These are phyloP conservation scores for Coelastrella sp. DNA, from an alignment of 139 green algal genomes.

Conservation along the genomic window DNA sequence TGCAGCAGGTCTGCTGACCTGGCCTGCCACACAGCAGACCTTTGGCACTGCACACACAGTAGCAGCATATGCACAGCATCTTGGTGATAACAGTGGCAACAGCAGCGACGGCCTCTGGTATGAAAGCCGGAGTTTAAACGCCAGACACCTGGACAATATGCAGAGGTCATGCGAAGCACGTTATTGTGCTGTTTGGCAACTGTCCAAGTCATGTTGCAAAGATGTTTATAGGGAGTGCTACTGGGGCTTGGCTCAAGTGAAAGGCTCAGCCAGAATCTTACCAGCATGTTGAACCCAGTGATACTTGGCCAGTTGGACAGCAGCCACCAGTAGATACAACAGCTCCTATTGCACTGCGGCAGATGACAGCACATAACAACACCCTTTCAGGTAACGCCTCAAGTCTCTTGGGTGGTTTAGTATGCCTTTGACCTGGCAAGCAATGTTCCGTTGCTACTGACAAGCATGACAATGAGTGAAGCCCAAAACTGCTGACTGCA, in stretches of 20 bases:
- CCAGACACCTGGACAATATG: no score
- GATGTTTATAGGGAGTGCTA: no score
- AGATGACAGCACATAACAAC: neutral
- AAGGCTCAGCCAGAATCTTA: neutral
- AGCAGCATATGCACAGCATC: no score
- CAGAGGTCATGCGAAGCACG: no score
- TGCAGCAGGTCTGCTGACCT: conserved; percentile 18
- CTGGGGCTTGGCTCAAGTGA: neutral
- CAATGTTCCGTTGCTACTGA: no score
- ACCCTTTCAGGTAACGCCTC: neutral
- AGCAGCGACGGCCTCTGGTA: no score
- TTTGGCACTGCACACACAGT: neutral
- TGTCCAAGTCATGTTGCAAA: no score
- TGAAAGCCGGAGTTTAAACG: no score
- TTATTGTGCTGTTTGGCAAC: no score
- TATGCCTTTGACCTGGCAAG: neutral
- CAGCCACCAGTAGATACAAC: conserved; percentile 21
- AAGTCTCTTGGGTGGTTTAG: neutral
- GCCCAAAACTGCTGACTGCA: no score
- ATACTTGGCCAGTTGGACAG: neutral
- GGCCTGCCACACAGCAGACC: conserved; percentile 12
- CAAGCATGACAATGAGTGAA: no score
- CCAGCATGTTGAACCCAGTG: conserved; percentile 15
- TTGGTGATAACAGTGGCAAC: no score
- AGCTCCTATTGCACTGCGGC: conserved; percentile 26